Evolutionary conservation across 1,284 basidiomycete genomes (phyloP).

Genomic region (Pseudozyma sp.): DNA sequence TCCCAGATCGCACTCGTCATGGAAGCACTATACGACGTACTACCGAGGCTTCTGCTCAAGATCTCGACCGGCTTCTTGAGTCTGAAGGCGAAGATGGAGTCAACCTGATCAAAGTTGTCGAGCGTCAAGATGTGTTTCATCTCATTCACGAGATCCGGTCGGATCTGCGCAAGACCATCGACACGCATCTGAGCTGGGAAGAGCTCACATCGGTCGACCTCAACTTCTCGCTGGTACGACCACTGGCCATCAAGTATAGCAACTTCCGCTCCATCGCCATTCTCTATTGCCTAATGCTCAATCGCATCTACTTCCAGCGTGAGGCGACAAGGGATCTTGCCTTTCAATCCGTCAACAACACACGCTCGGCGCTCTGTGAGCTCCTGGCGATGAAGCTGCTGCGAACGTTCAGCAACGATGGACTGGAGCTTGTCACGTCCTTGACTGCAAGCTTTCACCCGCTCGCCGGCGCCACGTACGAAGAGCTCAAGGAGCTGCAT

Average conservation of each 20-base stretch:
- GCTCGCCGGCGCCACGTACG: slow-evolving; percentile 71
- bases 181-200: slow-evolving; percentile 61
- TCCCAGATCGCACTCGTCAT: background rate
- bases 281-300: slow-evolving; percentile 89
- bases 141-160: slow-evolving; percentile 52
- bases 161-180: slow-evolving; percentile 57
- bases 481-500: slow-evolving; percentile 38
- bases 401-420: slow-evolving; percentile 70
- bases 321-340: slow-evolving; percentile 71
- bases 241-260: slow-evolving; percentile 60
- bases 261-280: slow-evolving; percentile 72
- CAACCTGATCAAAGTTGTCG: slow-evolving; percentile 49
- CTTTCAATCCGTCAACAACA: slow-evolving; percentile 75
- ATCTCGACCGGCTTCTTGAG: slow-evolving; percentile 43
- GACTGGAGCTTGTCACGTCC: slow-evolving; percentile 79
- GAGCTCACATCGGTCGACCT: slow-evolving; percentile 60
- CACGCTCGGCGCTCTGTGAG: slow-evolving; percentile 86
- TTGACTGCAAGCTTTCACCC: slow-evolving; percentile 90
- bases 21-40: slow-evolving; percentile 18
- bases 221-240: slow-evolving; percentile 61
- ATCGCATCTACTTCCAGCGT: slow-evolving; percentile 84
- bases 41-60: slow-evolving; percentile 36
- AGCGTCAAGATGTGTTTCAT: slow-evolving; percentile 55
- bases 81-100: slow-evolving; percentile 51
- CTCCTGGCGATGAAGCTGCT: slow-evolving; percentile 85